A percentile compares a stretch with the other conserved stretches of the same genome.
These are phyloP conservation scores for Saccharomyces mikatae DNA, from an alignment of 805 yeast species.

Conservation along the genomic window DNA sequence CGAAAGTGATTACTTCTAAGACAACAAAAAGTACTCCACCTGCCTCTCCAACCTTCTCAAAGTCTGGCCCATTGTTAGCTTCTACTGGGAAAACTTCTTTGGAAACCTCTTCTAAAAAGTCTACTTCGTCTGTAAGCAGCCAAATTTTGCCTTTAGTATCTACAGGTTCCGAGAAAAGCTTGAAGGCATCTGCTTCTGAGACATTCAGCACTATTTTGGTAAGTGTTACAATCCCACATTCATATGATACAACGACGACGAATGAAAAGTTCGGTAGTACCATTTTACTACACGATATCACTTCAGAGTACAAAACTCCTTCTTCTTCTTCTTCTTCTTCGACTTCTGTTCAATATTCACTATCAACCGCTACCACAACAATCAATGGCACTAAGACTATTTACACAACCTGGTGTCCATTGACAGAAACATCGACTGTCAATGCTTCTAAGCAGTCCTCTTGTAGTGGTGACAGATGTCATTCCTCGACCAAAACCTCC, in stretches of 20 bases:
- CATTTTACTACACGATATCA: background rate
- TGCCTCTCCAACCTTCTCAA: background rate
- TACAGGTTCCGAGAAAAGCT: background rate
- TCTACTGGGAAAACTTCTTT: background rate
- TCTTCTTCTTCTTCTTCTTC: no score
- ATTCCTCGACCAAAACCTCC: background rate
- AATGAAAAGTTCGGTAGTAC: background rate
- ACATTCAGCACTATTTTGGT: background rate
- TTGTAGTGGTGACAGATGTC: background rate
- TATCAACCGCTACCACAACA: background rate
- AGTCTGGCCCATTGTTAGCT: background rate
- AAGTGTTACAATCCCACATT: background rate
- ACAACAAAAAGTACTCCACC: background rate
- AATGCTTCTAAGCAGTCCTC: background rate
- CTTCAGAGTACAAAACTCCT: background rate
- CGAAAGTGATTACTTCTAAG: background rate
- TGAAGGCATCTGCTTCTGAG: background rate
- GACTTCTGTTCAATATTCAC: background rate
- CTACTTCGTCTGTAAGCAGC: background rate
- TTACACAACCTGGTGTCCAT: slow-evolving; percentile 38
- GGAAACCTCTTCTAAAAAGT: background rate
- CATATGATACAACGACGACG: background rate
- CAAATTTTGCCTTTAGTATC: background rate
- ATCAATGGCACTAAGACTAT: slow-evolving; percentile 10
- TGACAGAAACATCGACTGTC: slow-evolving; percentile 2